Conservation (phyloP, 805 yeast genomes). For the Yarrowia keelungensis region DNA sequence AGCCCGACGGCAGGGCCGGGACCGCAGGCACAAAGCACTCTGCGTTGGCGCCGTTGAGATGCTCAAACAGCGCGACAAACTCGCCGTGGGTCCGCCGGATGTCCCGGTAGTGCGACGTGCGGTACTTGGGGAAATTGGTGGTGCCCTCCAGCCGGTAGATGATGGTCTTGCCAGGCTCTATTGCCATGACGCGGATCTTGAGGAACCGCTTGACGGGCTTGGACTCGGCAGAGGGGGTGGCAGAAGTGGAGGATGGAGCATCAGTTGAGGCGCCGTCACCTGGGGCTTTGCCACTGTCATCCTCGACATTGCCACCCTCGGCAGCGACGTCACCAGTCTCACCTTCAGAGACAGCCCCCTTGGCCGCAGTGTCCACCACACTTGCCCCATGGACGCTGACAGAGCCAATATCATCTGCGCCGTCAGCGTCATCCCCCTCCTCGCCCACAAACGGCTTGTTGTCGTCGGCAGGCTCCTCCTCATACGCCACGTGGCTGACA, state of each 20-base stretch:
- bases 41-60: conserved; percentile 78
- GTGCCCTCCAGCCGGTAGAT: conserved; percentile 73
- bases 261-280: not conserved
- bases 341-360: no score
- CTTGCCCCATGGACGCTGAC: not conserved
- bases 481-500: not conserved
- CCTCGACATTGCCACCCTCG: no score
- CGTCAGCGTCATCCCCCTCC: not conserved
- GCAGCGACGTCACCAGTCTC: no score
- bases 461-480: conserved; percentile 24
- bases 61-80: conserved; percentile 74
- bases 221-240: conserved; percentile 6
- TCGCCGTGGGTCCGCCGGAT: conserved; percentile 84
- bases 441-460: conserved; percentile 34
- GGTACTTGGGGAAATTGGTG: conserved; percentile 75
- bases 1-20: conserved; percentile 73
- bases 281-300: not conserved
- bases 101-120: conserved; percentile 72
- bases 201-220: conserved; percentile 31
- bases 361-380: no score
- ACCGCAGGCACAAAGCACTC: conserved; percentile 93
- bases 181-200: conserved; percentile 40
- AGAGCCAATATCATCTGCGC: conserved; percentile 43
- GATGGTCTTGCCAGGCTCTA: conserved; percentile 67
- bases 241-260: not conserved